phyloP scores from a whole-genome alignment of 768 basidiomycete genomes.

The Tylopilus sp. region DNA sequence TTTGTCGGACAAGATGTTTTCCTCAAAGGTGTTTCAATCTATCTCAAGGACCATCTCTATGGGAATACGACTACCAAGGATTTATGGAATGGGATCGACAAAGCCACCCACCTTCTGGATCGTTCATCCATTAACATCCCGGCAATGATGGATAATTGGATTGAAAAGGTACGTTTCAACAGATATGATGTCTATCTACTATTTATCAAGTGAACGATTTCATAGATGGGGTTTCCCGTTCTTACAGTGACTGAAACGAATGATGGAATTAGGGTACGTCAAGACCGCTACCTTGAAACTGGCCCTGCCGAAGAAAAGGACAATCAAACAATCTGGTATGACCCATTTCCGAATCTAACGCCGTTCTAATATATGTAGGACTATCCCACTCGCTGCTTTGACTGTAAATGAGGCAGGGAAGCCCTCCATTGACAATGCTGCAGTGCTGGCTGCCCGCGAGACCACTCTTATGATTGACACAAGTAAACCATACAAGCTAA shows the following conservation, averaged over 20 bases:
- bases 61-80: conserved; percentile 82
- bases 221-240: conserved; percentile 80
- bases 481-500: conserved; percentile 80
- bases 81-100: conserved; percentile 82
- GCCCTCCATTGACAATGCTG: conserved; percentile 52
- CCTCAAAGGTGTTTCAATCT: conserved; percentile 83
- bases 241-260: conserved; percentile 77
- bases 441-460: conserved; percentile 68
- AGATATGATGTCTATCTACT: neutral
- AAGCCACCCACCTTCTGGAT: conserved; percentile 52
- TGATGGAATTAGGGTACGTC: conserved; percentile 72
- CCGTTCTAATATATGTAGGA: conserved; percentile 42
- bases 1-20: conserved; percentile 89
- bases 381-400: conserved; percentile 73
- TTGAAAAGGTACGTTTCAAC: conserved; percentile 53
- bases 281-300: conserved; percentile 90
- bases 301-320: conserved; percentile 77
- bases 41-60: conserved; percentile 86
- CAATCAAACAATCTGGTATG: conserved; percentile 83
- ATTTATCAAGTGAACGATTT: neutral
- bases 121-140: conserved; percentile 54
- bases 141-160: conserved; percentile 89
- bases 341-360: neutral
- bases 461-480: conserved; percentile 69
- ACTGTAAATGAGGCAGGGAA: conserved; percentile 61